Evolutionary conservation across 2,329 filamentous ascomycete genomes (phyloP), one percentile per base, ranked within the genome.

Genomic region (Shiraia sp.): DNA sequence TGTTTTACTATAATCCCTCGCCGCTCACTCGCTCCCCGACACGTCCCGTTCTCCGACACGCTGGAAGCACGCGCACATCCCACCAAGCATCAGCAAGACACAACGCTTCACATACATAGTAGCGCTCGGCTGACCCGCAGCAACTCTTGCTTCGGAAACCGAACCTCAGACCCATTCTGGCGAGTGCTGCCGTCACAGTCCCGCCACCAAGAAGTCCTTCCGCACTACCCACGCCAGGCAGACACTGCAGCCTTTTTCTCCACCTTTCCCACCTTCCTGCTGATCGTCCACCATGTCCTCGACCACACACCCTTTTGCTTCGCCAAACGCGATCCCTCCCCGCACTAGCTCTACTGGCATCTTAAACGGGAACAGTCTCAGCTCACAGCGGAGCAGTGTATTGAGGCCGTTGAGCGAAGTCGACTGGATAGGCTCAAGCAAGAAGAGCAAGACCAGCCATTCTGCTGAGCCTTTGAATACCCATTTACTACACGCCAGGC

Each of bases 291-390:
- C 37, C 39, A 61, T 61, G 58, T 39, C 56, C 31, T 35, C 48
- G 8, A 39, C 47, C 17, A 44, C 42, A 43, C 61, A 61, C 45
- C 64, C 64, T 29, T 66, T 64, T 45, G 57, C 61, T 14, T 69
- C 65, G 16, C 68, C 68, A 25, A 71, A 71, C 57, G 67, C 65
- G 15, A 71, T 71, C 13, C 68, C 68, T 10, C 68, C 68, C 36
- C 65, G 68, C 47, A 70, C 66, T 10, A 65, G 60, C 52, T 69
- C 66, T 16, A 60, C 63, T 37, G 65, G 65, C 41, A 61, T 69
- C 39, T 40, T 52, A 28, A 59, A 66, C 50, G 37, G 47, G 16
- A 61, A 59, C 44, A 55, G 48, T 44, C 42, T 55, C 46, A 61
- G 49, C 31, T 55, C 58, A 31, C 54, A 59, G 23, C 57, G 57